Evolutionary conservation across 306 rosid species (phyloP).

Genomic region (Pueraria montana): DNA sequence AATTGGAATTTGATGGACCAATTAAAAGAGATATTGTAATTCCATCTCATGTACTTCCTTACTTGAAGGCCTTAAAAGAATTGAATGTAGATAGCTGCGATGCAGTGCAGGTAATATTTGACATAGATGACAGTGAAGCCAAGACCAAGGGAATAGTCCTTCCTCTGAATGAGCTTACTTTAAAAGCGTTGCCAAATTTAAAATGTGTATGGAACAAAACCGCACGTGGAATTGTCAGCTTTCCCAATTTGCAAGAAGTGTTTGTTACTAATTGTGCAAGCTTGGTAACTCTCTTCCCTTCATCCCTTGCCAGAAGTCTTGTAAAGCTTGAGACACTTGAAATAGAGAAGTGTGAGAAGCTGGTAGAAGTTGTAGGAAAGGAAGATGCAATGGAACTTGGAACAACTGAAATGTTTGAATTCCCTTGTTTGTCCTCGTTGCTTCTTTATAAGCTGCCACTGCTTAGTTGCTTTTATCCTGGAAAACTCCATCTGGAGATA

Average conservation of each 20-base stretch:
- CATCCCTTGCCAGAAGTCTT: neutral
- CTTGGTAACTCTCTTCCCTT: neutral
- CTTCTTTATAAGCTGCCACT: neutral
- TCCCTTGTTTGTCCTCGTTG: neutral
- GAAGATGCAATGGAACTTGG: neutral
- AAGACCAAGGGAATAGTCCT: neutral
- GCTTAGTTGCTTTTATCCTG: neutral
- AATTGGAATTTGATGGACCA: neutral
- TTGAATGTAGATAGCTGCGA: neutral
- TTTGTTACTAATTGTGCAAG: neutral
- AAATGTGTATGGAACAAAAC: neutral
- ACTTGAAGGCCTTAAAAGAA: neutral
- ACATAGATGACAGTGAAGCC: neutral
- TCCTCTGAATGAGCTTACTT: neutral
- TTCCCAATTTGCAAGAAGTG: conserved; percentile 17
- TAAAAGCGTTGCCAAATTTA: neutral
- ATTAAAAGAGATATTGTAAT: neutral
- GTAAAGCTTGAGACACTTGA: neutral
- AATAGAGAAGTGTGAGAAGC: neutral
- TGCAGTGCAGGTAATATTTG: neutral
- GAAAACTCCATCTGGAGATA: neutral
- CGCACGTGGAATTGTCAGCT: neutral
- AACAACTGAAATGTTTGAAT: conserved; percentile 8
- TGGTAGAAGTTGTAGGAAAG: conserved; percentile 25
- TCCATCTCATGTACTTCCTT: neutral